phyloP scores from a whole-genome alignment of 306 rosid species.

The Vachellia pachyceras region DNA sequence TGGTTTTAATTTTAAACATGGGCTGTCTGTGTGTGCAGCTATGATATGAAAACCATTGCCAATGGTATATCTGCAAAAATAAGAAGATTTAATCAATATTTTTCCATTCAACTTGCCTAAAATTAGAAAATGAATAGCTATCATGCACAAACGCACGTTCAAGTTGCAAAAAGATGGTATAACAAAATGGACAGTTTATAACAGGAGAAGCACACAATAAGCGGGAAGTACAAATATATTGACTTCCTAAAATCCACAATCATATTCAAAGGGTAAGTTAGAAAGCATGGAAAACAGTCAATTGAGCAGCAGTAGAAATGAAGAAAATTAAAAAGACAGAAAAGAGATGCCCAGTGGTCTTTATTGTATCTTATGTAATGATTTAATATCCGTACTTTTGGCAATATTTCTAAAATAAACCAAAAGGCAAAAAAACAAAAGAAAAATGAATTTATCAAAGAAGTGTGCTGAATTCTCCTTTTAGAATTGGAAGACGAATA shows the following conservation, averaged over 20 bases:
- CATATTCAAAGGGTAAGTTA: background rate
- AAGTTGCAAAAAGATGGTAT: background rate
- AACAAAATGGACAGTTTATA: background rate
- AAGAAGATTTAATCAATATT: constrained; percentile 34
- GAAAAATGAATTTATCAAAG: too few species aligned
- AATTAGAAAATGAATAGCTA: background rate
- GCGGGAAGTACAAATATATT: background rate
- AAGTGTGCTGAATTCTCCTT: background rate
- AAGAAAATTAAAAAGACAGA: background rate
- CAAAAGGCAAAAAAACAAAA: too few species aligned
- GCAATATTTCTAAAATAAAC: background rate
- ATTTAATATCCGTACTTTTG: background rate
- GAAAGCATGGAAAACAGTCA: constrained; percentile 1
- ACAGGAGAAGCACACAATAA: background rate
- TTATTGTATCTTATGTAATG: background rate
- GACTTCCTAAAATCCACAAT: background rate
- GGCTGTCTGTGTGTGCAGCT: constrained; percentile 98
- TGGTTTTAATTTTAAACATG: constrained; percentile 90
- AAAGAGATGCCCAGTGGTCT: background rate
- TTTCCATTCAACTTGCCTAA: background rate
- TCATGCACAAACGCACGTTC: background rate
- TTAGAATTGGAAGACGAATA: background rate
- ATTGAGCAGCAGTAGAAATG: background rate
- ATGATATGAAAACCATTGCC: constrained; percentile 88
- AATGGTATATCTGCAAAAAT: constrained; percentile 63